Evolutionary conservation across 768 basidiomycete species (phyloP).

Genomic region (Pleurotus pulmonarius): DNA sequence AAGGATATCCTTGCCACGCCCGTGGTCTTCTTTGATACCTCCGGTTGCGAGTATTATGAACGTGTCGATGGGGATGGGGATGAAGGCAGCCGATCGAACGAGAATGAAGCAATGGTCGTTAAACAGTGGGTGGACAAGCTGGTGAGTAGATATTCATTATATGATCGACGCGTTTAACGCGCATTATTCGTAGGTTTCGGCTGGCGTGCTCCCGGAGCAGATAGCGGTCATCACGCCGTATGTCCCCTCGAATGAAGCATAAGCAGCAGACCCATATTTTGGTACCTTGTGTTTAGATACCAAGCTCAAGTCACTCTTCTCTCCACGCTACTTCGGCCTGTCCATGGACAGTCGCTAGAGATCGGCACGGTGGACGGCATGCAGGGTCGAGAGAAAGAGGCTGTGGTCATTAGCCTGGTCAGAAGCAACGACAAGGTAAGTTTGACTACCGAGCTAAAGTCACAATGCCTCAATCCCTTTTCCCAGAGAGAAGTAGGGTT

Average conservation of each 20-base stretch:
- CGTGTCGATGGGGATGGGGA: conserved; percentile 72
- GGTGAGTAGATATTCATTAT: conserved; percentile 31
- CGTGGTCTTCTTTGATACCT: conserved; percentile 91
- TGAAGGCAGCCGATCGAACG: conserved; percentile 89
- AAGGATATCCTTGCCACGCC: conserved; percentile 73
- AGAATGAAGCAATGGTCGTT: conserved; percentile 90
- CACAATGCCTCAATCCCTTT: conserved; percentile 4
- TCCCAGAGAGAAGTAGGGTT: conserved; percentile 87
- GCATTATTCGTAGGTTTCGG: background rate
- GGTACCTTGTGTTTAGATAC: conserved; percentile 46
- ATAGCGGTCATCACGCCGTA: conserved; percentile 81
- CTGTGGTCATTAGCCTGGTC: conserved; percentile 88
- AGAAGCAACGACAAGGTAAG: conserved; percentile 82
- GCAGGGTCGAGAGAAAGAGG: conserved; percentile 96
- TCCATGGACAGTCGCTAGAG: conserved; percentile 69
- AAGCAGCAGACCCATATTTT: background rate
- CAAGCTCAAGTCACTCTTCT: conserved; percentile 92
- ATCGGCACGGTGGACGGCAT: conserved; percentile 96
- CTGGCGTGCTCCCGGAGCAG: conserved; percentile 40
- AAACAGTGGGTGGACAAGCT: conserved; percentile 78
- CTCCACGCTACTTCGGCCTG: conserved; percentile 68
- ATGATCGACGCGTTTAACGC: no score
- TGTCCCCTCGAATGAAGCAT: conserved; percentile 13
- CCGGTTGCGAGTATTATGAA: conserved; percentile 93
- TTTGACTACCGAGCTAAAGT: background rate